phyloP scores from a whole-genome alignment of 2,329 filamentous ascomycete species.

The Hypoxylon sp. region DNA sequence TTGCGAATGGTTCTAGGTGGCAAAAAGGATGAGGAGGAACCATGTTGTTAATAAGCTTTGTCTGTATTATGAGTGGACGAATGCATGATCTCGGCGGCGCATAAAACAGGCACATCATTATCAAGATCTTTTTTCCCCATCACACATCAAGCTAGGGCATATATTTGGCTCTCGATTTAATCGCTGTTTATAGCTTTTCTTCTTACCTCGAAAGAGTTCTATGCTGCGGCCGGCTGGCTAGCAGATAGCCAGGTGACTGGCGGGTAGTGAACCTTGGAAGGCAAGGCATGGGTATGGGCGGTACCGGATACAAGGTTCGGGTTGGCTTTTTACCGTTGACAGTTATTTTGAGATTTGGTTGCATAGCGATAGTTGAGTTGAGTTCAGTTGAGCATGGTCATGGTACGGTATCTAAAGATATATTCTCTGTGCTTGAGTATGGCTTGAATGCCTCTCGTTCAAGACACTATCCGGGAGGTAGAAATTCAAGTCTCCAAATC shows the following conservation, averaged over 20 bases:
- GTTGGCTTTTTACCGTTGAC: background rate
- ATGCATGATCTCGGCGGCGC: slow-evolving; percentile 37
- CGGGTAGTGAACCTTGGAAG: background rate
- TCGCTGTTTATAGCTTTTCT: slow-evolving; percentile 24
- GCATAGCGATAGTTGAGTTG: slow-evolving; percentile 32
- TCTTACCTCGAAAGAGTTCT: slow-evolving; percentile 1
- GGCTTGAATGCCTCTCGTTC: background rate
- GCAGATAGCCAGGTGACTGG: slow-evolving; percentile 8
- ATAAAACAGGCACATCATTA: slow-evolving; percentile 30
- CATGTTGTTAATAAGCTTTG: slow-evolving; percentile 15
- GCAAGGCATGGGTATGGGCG: slow-evolving; percentile 5
- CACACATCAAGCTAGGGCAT: slow-evolving; percentile 3
- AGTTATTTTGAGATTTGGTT: slow-evolving; percentile 18
- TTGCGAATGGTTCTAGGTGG: background rate
- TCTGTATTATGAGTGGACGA: slow-evolving; percentile 39
- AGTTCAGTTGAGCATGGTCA: slow-evolving; percentile 22
- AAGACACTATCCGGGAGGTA: background rate
- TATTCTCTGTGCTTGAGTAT: slow-evolving; percentile 1
- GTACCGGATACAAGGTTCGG: slow-evolving; percentile 14
- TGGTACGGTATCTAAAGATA: slow-evolving; percentile 8
- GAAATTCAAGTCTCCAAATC: background rate
- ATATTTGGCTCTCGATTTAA: slow-evolving; percentile 19
- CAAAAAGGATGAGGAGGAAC: background rate
- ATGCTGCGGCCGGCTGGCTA: slow-evolving; percentile 7
- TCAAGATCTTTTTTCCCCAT: slow-evolving; percentile 2